These are phyloP conservation scores for Heracleum sosnowskyi DNA, from an alignment of 129 eudicot genomes.

Conservation along the genomic window DNA sequence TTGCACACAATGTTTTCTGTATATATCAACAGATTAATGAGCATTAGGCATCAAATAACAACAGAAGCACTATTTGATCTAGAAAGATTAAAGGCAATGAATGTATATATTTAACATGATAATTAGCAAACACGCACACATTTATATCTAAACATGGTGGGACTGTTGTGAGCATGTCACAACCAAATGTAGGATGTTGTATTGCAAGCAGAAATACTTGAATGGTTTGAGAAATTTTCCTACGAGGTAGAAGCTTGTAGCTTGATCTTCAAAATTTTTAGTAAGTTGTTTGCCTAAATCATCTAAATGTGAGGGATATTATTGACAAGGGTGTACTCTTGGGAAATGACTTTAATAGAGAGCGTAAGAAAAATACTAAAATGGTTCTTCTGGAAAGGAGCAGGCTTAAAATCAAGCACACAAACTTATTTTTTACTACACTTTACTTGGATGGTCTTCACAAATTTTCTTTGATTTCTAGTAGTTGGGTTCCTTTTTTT, in stretches of 20 bases:
- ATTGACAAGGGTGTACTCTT: not conserved
- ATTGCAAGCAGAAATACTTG: not conserved
- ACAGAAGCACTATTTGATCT: not conserved
- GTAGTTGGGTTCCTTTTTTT: not conserved
- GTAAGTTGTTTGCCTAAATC: not conserved
- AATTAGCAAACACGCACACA: not conserved
- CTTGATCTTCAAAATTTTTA: not conserved
- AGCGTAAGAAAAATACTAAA: not conserved
- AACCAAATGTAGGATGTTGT: not conserved
- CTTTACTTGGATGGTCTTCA: not conserved
- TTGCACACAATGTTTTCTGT: conserved; percentile 89
- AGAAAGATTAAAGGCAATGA: not conserved
- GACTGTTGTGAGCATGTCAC: not conserved
- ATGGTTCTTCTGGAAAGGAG: not conserved
- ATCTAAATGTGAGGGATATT: not conserved
- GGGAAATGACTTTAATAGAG: not conserved
- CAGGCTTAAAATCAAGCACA: not conserved
- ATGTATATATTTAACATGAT: not conserved
- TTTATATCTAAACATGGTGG: not conserved
- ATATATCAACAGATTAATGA: not conserved
- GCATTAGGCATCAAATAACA: not conserved
- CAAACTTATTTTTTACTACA: not conserved
- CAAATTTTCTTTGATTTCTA: not conserved
- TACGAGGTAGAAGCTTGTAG: not conserved
- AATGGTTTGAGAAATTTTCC: not conserved